Evolutionary conservation across 2,329 filamentous ascomycete genomes (phyloP).

Genomic region (Xylariaceae sp.): DNA sequence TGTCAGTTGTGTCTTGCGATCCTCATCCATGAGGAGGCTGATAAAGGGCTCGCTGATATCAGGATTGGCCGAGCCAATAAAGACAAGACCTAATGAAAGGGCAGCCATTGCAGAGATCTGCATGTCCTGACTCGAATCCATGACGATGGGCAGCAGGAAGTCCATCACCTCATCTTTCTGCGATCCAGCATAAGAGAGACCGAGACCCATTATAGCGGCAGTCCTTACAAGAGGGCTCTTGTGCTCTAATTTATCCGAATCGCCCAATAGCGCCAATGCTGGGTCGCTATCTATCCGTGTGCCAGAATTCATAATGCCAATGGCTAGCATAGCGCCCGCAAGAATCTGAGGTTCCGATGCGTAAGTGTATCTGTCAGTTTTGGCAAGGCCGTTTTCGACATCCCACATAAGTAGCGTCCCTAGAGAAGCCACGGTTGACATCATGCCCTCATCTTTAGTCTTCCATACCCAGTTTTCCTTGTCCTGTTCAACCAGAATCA

Average conservation of each 20-base stretch:
- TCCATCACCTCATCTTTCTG: constrained; percentile 88
- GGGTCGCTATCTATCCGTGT: constrained; percentile 87
- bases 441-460: constrained; percentile 96
- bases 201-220: constrained; percentile 91
- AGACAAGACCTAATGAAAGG: constrained; percentile 82
- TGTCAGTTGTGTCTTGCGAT: constrained; percentile 82
- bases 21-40: constrained; percentile 88
- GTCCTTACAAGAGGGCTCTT: constrained; percentile 75
- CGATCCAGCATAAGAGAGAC: constrained; percentile 88
- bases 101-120: constrained; percentile 96
- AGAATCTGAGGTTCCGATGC: constrained; percentile 75
- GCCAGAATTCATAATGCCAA: constrained; percentile 93
- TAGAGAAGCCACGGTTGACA: constrained; percentile 90
- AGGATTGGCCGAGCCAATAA: constrained; percentile 86
- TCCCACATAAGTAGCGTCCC: constrained; percentile 93
- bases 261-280: constrained; percentile 78
- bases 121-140: constrained; percentile 82
- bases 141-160: constrained; percentile 78
- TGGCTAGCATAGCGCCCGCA: constrained; percentile 86
- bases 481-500: constrained; percentile 88
- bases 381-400: constrained; percentile 84
- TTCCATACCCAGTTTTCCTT: constrained; percentile 98
- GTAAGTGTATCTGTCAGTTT: constrained; percentile 93
- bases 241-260: constrained; percentile 72
- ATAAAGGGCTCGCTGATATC: constrained; percentile 91